These are phyloP conservation scores for Arthrobotrys sphaeroides DNA, from an alignment of 2,329 filamentous ascomycete species.

Conservation along the genomic window DNA sequence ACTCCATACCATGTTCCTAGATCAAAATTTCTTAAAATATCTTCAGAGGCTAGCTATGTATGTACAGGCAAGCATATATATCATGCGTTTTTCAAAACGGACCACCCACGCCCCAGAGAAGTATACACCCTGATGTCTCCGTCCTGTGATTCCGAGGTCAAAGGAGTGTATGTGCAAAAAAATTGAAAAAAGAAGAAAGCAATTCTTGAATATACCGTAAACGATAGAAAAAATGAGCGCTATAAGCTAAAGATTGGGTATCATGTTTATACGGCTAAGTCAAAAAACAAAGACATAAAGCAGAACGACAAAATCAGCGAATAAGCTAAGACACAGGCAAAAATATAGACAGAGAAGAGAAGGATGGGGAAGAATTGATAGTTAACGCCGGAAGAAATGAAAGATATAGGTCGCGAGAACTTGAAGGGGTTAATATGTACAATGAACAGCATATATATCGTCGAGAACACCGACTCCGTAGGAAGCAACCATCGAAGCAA, in stretches of 20 bases:
- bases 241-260: conserved; percentile 1
- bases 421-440: too few species aligned
- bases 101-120: too few species aligned
- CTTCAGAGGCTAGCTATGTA: too few species aligned
- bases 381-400: not conserved
- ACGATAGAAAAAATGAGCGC: not conserved
- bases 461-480: conserved; percentile 12
- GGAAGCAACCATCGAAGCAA: too few species aligned
- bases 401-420: too few species aligned
- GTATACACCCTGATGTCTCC: not conserved
- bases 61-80: too few species aligned
- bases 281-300: not conserved
- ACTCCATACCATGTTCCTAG: not conserved
- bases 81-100: too few species aligned
- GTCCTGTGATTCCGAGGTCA: conserved; percentile 2
- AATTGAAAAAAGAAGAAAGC: not conserved
- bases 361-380: not conserved
- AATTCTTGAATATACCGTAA: too few species aligned
- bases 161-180: conserved; percentile 13
- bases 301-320: not conserved
- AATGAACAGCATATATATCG: not conserved
- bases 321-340: not conserved
- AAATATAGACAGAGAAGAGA: conserved; percentile 7
- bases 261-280: not conserved
- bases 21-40: too few species aligned